Evolutionary conservation across 2,329 filamentous ascomycete genomes (phyloP).

Genomic region (Ophiosphaerella narmari): DNA sequence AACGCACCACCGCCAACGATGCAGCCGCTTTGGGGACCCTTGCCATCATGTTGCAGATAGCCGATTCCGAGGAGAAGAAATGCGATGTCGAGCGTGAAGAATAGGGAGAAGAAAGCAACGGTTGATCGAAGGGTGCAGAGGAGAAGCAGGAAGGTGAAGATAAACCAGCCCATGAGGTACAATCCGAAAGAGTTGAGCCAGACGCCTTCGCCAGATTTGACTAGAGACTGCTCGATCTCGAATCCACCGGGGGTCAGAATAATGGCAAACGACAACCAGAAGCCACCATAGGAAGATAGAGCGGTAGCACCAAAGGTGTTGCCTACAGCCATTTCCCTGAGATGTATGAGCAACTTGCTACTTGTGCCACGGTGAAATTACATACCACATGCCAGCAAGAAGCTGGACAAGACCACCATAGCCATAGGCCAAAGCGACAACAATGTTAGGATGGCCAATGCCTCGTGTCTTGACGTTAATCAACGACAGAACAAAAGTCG

Average conservation of each 20-base stretch:
- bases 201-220: slow-evolving; percentile 30
- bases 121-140: slow-evolving; percentile 63
- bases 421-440: slow-evolving; percentile 55
- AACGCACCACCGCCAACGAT: slow-evolving; percentile 60
- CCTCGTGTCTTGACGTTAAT: slow-evolving; percentile 54
- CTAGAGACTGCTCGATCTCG: slow-evolving; percentile 53
- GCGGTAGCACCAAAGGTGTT: slow-evolving; percentile 68
- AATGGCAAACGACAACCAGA: slow-evolving; percentile 66
- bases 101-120: slow-evolving; percentile 61
- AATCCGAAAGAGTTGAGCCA: slow-evolving; percentile 61
- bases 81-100: slow-evolving; percentile 62
- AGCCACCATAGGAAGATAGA: slow-evolving; percentile 65
- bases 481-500: slow-evolving; percentile 63
- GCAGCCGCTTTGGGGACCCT: slow-evolving; percentile 47
- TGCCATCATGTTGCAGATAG: slow-evolving; percentile 53
- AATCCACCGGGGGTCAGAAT: slow-evolving; percentile 60
- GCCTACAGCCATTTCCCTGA: slow-evolving; percentile 60
- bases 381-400: slow-evolving; percentile 60
- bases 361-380: slow-evolving; percentile 14
- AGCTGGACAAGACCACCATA: slow-evolving; percentile 59
- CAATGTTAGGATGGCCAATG: slow-evolving; percentile 51
- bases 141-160: slow-evolving; percentile 62
- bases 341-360: slow-evolving; percentile 1
- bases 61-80: slow-evolving; percentile 63
- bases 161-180: slow-evolving; percentile 64